phyloP scores from a whole-genome alignment of 2,329 filamentous ascomycete genomes.

The Talaromyces rugulosus region DNA sequence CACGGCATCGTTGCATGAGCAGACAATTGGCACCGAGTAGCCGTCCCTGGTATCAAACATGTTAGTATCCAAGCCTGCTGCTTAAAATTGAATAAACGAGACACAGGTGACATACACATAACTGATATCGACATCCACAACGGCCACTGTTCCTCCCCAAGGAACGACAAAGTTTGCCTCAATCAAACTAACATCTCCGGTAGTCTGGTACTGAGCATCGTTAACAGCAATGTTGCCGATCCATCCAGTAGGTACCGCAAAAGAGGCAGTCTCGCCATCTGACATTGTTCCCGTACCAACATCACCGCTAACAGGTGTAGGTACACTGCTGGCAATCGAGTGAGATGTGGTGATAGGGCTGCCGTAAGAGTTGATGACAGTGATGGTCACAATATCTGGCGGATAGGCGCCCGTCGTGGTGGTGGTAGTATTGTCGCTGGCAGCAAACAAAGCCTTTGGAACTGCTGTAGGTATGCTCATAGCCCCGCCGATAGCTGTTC shows the following conservation, averaged over 20 bases:
- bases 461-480: neutral
- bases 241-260: constrained; percentile 8
- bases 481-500: neutral
- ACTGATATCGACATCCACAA: constrained; percentile 9
- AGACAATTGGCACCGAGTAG: constrained; percentile 10
- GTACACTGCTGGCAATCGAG: neutral
- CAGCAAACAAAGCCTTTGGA: neutral
- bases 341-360: constrained; percentile 7
- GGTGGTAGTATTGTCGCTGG: neutral
- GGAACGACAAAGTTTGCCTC: constrained; percentile 9
- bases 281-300: constrained; percentile 4
- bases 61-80: neutral
- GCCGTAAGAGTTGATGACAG: constrained; percentile 8
- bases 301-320: constrained; percentile 3
- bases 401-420: neutral
- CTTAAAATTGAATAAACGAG: neutral
- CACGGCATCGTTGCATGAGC: neutral
- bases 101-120: constrained; percentile 3
- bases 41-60: constrained; percentile 4
- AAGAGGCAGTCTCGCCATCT: neutral
- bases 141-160: neutral
- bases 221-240: constrained; percentile 11
- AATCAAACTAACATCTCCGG: constrained; percentile 7
- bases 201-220: constrained; percentile 6
- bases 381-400: constrained; percentile 9